Evolutionary conservation across 495 filamentous ascomycete genomes (phyloP).

Genomic region (Pseudotulostoma volvatum): DNA sequence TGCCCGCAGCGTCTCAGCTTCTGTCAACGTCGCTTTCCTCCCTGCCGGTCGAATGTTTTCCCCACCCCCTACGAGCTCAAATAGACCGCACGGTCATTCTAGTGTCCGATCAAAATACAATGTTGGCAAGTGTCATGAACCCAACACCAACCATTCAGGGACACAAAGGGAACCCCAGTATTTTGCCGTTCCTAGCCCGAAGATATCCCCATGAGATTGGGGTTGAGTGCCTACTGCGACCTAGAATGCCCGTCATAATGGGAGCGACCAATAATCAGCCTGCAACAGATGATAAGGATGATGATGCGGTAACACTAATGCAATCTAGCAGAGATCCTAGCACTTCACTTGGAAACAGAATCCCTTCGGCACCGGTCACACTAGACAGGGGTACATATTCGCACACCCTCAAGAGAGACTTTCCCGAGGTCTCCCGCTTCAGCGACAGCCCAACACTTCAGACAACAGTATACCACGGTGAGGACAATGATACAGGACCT

Average conservation of each 20-base stretch:
- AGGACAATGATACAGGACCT: no score
- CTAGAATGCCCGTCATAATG: conserved; percentile 42
- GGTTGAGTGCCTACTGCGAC: conserved; percentile 57
- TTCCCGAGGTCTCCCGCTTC: no score
- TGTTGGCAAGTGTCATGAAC: conserved; percentile 67
- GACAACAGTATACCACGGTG: no score
- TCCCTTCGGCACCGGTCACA: no score
- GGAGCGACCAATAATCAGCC: conserved; percentile 11
- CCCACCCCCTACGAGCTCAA: conserved; percentile 45
- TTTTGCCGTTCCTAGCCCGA: conserved; percentile 58
- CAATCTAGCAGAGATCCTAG: no score
- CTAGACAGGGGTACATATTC: no score
- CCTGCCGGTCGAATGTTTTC: conserved; percentile 43
- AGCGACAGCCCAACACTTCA: no score
- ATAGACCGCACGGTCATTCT: conserved; percentile 70
- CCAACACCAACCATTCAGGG: conserved; percentile 44
- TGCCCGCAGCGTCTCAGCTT: conserved; percentile 37
- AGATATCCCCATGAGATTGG: conserved; percentile 39
- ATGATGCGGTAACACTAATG: conserved; percentile 29
- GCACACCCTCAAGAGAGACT: no score
- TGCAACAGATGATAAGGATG: conserved; percentile 30
- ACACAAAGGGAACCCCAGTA: conserved; percentile 41
- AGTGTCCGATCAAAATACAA: conserved; percentile 42
- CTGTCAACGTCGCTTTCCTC: conserved; percentile 42
- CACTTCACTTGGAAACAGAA: no score